phyloP scores from a whole-genome alignment of 371 early-diverging fungal species.

The Amoeboaphelidium protococcarum region DNA sequence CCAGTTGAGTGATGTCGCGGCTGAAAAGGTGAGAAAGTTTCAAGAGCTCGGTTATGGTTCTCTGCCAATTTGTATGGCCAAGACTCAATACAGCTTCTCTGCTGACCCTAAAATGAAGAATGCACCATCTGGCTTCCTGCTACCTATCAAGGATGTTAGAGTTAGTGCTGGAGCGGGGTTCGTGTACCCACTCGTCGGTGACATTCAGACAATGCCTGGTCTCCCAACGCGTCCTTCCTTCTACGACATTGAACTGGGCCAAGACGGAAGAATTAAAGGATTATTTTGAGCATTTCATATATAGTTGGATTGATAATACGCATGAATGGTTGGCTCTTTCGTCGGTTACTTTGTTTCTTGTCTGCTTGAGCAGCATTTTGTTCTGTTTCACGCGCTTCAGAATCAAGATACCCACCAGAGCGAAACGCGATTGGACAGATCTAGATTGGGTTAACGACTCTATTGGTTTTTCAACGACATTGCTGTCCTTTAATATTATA shows the following conservation, averaged over 20 bases:
- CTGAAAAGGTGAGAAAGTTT: conserved; percentile 48
- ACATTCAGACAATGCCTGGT: conserved; percentile 95
- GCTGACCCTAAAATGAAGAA: conserved; percentile 71
- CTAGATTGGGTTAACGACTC: too few species aligned
- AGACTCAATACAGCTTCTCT: conserved; percentile 75
- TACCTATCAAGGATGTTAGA: conserved; percentile 78
- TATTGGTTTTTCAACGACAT: too few species aligned
- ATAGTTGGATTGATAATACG: too few species aligned
- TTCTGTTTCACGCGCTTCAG: too few species aligned
- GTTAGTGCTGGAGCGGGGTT: conserved; percentile 92
- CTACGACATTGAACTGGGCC: conserved; percentile 83
- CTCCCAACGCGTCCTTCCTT: conserved; percentile 85
- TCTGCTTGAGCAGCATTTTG: too few species aligned
- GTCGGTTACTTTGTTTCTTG: too few species aligned
- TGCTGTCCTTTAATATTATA: too few species aligned
- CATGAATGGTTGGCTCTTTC: too few species aligned
- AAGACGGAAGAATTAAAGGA: conserved; percentile 53
- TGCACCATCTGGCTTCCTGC: conserved; percentile 57
- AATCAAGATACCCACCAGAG: too few species aligned
- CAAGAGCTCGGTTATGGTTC: conserved; percentile 49
- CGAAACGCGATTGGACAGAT: too few species aligned
- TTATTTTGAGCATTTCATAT: conserved; percentile 42
- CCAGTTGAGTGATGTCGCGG: conserved; percentile 45
- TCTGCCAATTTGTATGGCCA: conserved; percentile 92
- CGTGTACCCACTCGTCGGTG: conserved; percentile 75